Percentiles rank a stretch among this genome's conserved stretches.
phyloP scores from a whole-genome alignment of 2,329 filamentous ascomycete genomes.

The Boeremia lycopersici region DNA sequence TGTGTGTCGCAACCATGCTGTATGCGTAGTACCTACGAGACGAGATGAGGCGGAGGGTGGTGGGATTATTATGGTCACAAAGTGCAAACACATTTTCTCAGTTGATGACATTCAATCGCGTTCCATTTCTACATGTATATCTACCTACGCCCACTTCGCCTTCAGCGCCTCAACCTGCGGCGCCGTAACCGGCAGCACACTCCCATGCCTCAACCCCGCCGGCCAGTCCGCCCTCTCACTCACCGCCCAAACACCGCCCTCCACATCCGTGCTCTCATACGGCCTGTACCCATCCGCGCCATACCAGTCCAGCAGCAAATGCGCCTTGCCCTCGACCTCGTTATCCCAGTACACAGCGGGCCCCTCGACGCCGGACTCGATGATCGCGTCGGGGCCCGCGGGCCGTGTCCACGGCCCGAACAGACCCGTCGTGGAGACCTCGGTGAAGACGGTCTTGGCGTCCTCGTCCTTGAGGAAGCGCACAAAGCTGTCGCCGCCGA shows the following conservation, averaged over 20 bases:
- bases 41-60: too few species aligned
- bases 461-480: conserved; percentile 64
- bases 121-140: background rate
- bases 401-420: conserved; percentile 60
- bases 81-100: too few species aligned
- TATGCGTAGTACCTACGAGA: too few species aligned
- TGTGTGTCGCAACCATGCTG: too few species aligned
- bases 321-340: conserved; percentile 41
- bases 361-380: conserved; percentile 43
- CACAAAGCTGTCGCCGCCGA: conserved; percentile 53
- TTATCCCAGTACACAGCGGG: conserved; percentile 46
- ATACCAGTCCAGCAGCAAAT: conserved; percentile 54
- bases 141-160: conserved; percentile 27
- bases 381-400: conserved; percentile 52
- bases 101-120: too few species aligned
- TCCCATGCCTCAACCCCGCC: conserved; percentile 58
- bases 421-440: conserved; percentile 56
- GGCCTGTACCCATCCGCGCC: conserved; percentile 58
- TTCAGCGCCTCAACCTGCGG: conserved; percentile 51
- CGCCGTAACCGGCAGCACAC: conserved; percentile 56
- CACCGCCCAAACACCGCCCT: conserved; percentile 55
- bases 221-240: conserved; percentile 54
- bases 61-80: too few species aligned
- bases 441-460: conserved; percentile 58
- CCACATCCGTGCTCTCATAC: conserved; percentile 54